phyloP scores from a whole-genome alignment of 2,329 filamentous ascomycete genomes.

The Pezicula neosporulosa region DNA sequence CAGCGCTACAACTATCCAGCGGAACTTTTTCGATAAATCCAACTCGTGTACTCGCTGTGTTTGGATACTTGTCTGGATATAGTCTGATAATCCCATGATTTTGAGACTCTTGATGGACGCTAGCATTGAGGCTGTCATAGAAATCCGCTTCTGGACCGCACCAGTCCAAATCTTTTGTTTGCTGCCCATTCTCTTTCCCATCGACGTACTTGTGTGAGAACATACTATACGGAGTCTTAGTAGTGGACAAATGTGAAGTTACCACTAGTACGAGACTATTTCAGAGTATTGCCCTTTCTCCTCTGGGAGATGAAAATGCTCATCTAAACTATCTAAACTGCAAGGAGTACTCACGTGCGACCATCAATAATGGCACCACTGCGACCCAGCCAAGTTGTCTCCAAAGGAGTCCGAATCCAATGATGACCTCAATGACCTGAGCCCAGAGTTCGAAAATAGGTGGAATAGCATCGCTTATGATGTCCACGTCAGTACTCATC shows the following conservation, averaged over 20 bases:
- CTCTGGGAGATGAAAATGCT: too few species aligned
- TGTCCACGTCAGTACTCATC: constrained; percentile 41
- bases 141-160: constrained; percentile 37
- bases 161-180: constrained; percentile 32
- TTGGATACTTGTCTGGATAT: constrained; percentile 29
- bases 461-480: constrained; percentile 17
- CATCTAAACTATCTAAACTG: not conserved
- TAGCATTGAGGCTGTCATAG: constrained; percentile 36
- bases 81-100: constrained; percentile 37
- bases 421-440: constrained; percentile 29
- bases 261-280: too few species aligned
- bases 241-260: too few species aligned
- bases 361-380: constrained; percentile 14
- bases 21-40: constrained; percentile 9
- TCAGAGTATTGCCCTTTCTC: too few species aligned
- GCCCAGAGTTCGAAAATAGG: constrained; percentile 32
- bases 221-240: not conserved
- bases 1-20: too few species aligned
- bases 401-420: constrained; percentile 31
- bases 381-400: constrained; percentile 28
- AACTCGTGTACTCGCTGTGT: constrained; percentile 12
- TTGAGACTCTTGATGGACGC: constrained; percentile 40
- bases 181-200: constrained; percentile 4
- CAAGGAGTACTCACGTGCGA: constrained; percentile 7
- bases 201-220: constrained; percentile 4